Percentiles rank a stretch among this genome's conserved stretches.
phyloP scores from a whole-genome alignment of 371 early-diverging fungal species.

The Rhizopus stolonifer region DNA sequence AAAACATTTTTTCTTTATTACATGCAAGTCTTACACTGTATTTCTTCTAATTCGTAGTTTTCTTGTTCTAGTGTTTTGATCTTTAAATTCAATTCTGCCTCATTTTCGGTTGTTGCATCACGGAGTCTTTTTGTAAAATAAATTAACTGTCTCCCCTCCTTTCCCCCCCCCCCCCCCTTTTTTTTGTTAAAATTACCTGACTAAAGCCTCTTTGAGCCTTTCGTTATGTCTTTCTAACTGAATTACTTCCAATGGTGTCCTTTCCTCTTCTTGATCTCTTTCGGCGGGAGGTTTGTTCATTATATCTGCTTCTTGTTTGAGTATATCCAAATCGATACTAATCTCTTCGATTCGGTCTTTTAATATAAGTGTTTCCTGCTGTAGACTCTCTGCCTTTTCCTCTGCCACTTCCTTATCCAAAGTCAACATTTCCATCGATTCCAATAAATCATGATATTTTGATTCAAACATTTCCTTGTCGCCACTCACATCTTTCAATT shows the following conservation, averaged over 20 bases:
- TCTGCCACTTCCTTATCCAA: constrained; percentile 93
- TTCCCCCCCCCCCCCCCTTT: no score
- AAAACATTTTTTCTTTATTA: neutral
- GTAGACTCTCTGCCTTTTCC: constrained; percentile 76
- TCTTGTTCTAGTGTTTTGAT: constrained; percentile 75
- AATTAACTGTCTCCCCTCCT: no score
- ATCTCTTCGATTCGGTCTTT: constrained; percentile 85
- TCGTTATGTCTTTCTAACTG: constrained; percentile 84
- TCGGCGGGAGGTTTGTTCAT: constrained; percentile 33
- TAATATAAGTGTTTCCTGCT: constrained; percentile 68
- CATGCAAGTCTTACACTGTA: constrained; percentile 22
- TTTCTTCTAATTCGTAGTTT: constrained; percentile 56
- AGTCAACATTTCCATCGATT: constrained; percentile 81
- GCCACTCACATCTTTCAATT: constrained; percentile 50
- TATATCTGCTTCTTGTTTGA: constrained; percentile 62
- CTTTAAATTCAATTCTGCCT: constrained; percentile 65
- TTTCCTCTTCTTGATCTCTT: constrained; percentile 33
- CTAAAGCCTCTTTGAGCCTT: constrained; percentile 83
- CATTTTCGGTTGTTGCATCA: constrained; percentile 75
- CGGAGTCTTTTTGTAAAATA: constrained; percentile 55
- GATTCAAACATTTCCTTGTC: constrained; percentile 68
- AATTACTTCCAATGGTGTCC: constrained; percentile 57
- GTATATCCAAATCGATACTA: constrained; percentile 67
- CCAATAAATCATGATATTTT: constrained; percentile 71
- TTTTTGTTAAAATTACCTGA: constrained; percentile 54